Conservation (phyloP, 345 rosid genomes). For the Dipteronia sinensis region DNA sequence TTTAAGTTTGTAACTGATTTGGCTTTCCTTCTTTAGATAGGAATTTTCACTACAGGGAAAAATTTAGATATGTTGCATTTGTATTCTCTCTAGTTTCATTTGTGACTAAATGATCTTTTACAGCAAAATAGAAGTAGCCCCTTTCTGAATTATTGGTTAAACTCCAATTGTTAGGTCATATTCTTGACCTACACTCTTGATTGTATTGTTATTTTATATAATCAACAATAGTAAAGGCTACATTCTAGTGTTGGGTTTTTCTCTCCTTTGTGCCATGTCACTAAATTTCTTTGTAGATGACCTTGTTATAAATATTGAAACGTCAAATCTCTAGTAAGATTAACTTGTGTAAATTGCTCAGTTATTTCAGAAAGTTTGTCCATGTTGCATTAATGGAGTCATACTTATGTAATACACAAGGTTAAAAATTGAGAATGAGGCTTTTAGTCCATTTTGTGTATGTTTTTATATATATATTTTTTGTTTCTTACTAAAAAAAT, state of each 20-base stretch:
- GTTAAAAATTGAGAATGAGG: neutral
- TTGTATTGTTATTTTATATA: neutral
- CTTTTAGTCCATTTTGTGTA: slow-evolving; percentile 6
- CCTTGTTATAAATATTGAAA: slow-evolving; percentile 3
- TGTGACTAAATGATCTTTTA: neutral
- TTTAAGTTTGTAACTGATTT: slow-evolving; percentile 3
- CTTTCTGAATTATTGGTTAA: neutral
- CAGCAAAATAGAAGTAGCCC: neutral
- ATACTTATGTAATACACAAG: neutral
- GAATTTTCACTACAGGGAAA: neutral
- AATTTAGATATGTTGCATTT: neutral
- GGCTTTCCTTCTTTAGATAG: neutral
- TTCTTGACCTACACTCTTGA: neutral
- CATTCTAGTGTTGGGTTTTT: neutral
- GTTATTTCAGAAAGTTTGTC: neutral
- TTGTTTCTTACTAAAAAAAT: neutral
- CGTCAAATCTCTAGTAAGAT: neutral
- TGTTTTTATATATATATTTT: neutral
- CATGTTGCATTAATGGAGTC: neutral
- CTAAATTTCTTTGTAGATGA: slow-evolving; percentile 9
- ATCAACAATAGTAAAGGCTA: neutral
- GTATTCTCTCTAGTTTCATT: neutral
- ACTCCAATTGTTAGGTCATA: neutral
- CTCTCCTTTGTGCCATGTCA: neutral
- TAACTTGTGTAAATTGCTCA: neutral